A percentile compares a stretch with the other conserved stretches of the same genome.
phyloP scores from a whole-genome alignment of 495 filamentous ascomycete species.

The Cryomyces minteri region DNA sequence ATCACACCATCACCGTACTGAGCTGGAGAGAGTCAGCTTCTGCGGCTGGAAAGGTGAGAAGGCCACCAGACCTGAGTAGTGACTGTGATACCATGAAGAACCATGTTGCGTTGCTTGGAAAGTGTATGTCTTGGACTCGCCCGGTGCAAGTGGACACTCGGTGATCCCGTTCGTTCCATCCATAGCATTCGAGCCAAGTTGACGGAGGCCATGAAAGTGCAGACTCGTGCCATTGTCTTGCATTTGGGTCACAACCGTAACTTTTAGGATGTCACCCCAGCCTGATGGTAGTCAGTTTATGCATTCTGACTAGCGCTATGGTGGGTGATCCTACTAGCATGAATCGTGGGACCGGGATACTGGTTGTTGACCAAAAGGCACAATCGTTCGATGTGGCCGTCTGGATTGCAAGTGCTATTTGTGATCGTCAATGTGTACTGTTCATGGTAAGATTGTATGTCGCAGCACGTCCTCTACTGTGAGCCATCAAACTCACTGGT shows the following conservation, averaged over 20 bases:
- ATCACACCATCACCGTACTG: slow-evolving; percentile 21
- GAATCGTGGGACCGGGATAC: slow-evolving; percentile 18
- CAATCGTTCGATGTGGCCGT: slow-evolving; percentile 1
- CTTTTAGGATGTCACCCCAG: slow-evolving; percentile 19
- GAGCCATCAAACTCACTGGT: neutral
- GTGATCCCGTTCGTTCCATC: slow-evolving; percentile 21
- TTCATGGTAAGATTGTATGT: neutral
- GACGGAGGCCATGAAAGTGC: slow-evolving; percentile 22
- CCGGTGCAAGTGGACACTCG: slow-evolving; percentile 14
- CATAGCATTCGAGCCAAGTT: slow-evolving; percentile 11
- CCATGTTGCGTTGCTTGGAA: slow-evolving; percentile 21
- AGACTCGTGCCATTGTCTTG: slow-evolving; percentile 21
- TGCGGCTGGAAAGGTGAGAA: too few relatives aligned
- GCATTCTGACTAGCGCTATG: neutral
- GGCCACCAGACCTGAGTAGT: neutral
- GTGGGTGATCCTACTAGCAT: slow-evolving; percentile 8
- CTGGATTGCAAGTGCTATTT: slow-evolving; percentile 7
- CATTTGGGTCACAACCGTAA: slow-evolving; percentile 18
- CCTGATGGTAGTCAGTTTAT: slow-evolving; percentile 4
- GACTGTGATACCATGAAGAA: slow-evolving; percentile 21
- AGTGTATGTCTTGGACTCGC: slow-evolving; percentile 15
- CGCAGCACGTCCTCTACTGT: neutral
- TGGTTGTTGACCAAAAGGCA: slow-evolving; percentile 14
- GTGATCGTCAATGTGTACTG: slow-evolving; percentile 5
- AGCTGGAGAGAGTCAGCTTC: slow-evolving; percentile 2